Evolutionary conservation across 2,329 filamentous ascomycete genomes (phyloP).

Genomic region (Aspergillus sp.): DNA sequence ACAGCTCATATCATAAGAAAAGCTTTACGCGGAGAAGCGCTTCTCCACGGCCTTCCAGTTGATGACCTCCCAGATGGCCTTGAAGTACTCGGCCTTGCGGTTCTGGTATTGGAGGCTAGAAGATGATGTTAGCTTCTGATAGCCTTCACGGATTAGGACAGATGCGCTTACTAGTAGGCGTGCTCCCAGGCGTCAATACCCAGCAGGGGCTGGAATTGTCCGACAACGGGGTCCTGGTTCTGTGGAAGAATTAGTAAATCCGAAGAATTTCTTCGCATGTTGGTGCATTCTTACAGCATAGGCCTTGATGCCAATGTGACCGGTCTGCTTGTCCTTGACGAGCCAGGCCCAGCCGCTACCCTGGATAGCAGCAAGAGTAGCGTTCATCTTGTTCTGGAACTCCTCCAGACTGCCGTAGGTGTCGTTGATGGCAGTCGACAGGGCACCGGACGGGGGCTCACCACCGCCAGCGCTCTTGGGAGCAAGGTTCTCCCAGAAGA

Average conservation of each 20-base stretch:
- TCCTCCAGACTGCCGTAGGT: slow-evolving; percentile 61
- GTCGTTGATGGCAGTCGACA: slow-evolving; percentile 60
- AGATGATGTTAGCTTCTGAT: slow-evolving; percentile 24
- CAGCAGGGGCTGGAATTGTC: slow-evolving; percentile 77
- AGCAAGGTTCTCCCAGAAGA: slow-evolving; percentile 70
- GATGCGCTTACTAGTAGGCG: slow-evolving; percentile 72
- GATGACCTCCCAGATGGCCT: slow-evolving; percentile 88
- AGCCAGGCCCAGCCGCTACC: slow-evolving; percentile 67
- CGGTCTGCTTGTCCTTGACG: slow-evolving; percentile 64
- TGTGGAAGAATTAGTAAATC: slow-evolving; percentile 25
- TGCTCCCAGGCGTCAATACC: slow-evolving; percentile 97
- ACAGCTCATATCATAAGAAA: slow-evolving; percentile 3
- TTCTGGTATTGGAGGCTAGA: slow-evolving; percentile 85
- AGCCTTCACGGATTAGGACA: too few relatives aligned
- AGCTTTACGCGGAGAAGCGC: slow-evolving; percentile 60
- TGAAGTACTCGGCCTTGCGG: slow-evolving; percentile 94
- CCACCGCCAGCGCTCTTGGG: slow-evolving; percentile 64
- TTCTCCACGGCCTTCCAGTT: slow-evolving; percentile 92
- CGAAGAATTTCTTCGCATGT: background rate
- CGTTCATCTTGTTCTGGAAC: slow-evolving; percentile 65
- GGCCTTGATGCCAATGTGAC: slow-evolving; percentile 60
- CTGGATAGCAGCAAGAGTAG: slow-evolving; percentile 65
- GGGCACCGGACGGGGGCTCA: slow-evolving; percentile 60
- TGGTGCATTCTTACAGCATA: slow-evolving; percentile 55
- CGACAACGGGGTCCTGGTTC: slow-evolving; percentile 88